Evolutionary conservation across 2,329 filamentous ascomycete species (phyloP).

Genomic region (Penicillium sp.): DNA sequence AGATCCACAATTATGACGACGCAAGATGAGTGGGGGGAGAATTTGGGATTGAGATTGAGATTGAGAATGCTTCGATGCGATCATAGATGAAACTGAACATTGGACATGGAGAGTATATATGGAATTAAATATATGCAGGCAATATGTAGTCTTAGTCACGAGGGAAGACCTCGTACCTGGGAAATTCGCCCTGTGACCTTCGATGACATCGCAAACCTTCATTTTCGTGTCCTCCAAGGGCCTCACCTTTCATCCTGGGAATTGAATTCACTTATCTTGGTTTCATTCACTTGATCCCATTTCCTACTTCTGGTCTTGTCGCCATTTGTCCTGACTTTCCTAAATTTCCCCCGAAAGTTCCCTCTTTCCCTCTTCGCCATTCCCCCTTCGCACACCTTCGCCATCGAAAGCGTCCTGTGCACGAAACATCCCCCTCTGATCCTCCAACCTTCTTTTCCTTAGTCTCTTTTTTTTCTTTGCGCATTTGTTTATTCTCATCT

Average conservation of each 20-base stretch:
- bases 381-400: not conserved
- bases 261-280: no score
- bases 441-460: not conserved
- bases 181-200: no score
- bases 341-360: not conserved
- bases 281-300: not conserved
- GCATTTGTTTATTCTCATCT: not conserved
- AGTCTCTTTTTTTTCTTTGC: not conserved
- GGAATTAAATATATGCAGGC: not conserved
- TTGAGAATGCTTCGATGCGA: not conserved
- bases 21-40: not conserved
- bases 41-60: not conserved
- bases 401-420: conserved; percentile 3
- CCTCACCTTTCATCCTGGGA: no score
- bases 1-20: conserved; percentile 18
- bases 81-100: not conserved
- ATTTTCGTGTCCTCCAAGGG: no score
- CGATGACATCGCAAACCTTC: no score
- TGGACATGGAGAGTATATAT: not conserved
- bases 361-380: not conserved
- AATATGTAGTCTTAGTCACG: not conserved
- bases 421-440: not conserved
- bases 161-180: no score
- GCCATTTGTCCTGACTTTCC: not conserved
- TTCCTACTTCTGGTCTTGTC: not conserved